phyloP scores from a whole-genome alignment of 352 stramenopile species.

The Phytophthora boehmeriae region DNA sequence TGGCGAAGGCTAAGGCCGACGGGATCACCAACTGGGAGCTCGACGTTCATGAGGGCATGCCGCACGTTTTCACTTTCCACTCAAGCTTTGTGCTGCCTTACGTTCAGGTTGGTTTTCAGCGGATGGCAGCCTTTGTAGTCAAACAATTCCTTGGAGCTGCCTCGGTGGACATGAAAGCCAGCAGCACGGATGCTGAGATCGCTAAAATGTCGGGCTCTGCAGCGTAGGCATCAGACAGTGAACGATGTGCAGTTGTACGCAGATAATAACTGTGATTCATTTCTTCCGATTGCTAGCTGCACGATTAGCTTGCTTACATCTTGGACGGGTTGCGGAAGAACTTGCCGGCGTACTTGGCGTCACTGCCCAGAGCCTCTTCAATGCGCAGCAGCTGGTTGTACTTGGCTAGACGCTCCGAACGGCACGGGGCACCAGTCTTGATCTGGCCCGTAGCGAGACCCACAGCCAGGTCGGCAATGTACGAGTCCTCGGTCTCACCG shows the following conservation, averaged over 20 bases:
- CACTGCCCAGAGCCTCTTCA: conserved; percentile 95
- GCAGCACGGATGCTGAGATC: too few species aligned
- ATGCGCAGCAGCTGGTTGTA: conserved; percentile 99
- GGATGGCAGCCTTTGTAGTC: conserved; percentile 22
- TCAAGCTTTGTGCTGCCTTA: conserved; percentile 23
- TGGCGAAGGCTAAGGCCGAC: conserved; percentile 32
- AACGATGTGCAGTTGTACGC: too few species aligned
- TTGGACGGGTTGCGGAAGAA: conserved; percentile 69
- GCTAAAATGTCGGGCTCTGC: too few species aligned
- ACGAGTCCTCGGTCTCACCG: conserved; percentile 99
- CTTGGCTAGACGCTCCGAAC: conserved; percentile 98
- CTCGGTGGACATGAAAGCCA: background rate
- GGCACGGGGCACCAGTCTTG: conserved; percentile 99
- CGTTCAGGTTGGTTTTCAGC: conserved; percentile 14
- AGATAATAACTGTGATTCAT: conserved; percentile 20
- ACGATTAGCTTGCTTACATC: background rate
- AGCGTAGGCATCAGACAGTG: too few species aligned
- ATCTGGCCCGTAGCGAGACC: conserved; percentile 99
- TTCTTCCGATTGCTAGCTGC: conserved; percentile 2
- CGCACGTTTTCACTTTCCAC: conserved; percentile 26
- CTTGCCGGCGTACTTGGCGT: conserved; percentile 80
- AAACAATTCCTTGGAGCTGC: conserved; percentile 6
- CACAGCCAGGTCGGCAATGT: conserved; percentile 99
- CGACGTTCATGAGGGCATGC: conserved; percentile 29
- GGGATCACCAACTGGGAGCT: conserved; percentile 26